A percentile compares a stretch with the other conserved stretches of the same genome.
phyloP scores from a whole-genome alignment of 2,329 filamentous ascomycete genomes.

The Fusarium penzigii region DNA sequence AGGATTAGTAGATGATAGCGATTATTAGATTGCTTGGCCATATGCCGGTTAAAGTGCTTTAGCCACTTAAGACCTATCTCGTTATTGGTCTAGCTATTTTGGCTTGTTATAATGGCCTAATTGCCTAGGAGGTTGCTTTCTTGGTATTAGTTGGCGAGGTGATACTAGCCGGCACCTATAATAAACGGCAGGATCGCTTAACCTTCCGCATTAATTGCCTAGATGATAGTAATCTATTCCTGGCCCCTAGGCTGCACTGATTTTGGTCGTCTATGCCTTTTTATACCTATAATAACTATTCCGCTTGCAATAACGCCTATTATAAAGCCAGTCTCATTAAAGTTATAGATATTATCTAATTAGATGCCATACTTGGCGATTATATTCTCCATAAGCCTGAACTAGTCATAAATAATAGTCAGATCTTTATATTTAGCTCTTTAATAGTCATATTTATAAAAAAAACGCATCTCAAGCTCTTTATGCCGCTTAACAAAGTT shows the following conservation, averaged over 20 bases:
- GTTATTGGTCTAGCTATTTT: conserved; percentile 38
- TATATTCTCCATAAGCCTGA: conserved; percentile 15
- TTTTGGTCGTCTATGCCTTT: conserved; percentile 1
- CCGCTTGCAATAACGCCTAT: conserved; percentile 1
- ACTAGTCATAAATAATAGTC: conserved; percentile 21
- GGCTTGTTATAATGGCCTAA: conserved; percentile 30
- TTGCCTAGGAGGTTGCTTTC: conserved; percentile 26
- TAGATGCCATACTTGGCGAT: conserved; percentile 21
- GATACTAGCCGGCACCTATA: conserved; percentile 8
- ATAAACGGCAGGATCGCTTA: conserved; percentile 12
- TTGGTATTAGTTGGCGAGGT: conserved; percentile 17
- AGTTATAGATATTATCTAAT: conserved; percentile 15
- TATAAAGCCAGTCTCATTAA: conserved; percentile 12
- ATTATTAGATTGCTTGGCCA: conserved; percentile 22
- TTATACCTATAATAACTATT: conserved; percentile 1
- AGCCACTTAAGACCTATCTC: conserved; percentile 36
- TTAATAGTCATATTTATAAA: conserved; percentile 24
- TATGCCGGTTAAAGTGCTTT: conserved; percentile 37
- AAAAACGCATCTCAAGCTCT: conserved; percentile 26
- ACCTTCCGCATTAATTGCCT: conserved; percentile 5
- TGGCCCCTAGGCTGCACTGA: conserved; percentile 7
- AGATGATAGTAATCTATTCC: conserved; percentile 12
- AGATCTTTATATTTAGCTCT: conserved; percentile 28
- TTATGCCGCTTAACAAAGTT: conserved; percentile 30
- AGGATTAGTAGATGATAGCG: conserved; percentile 38